phyloP scores from a whole-genome alignment of 1,284 basidiomycete species.

The Malassezia japonica region DNA sequence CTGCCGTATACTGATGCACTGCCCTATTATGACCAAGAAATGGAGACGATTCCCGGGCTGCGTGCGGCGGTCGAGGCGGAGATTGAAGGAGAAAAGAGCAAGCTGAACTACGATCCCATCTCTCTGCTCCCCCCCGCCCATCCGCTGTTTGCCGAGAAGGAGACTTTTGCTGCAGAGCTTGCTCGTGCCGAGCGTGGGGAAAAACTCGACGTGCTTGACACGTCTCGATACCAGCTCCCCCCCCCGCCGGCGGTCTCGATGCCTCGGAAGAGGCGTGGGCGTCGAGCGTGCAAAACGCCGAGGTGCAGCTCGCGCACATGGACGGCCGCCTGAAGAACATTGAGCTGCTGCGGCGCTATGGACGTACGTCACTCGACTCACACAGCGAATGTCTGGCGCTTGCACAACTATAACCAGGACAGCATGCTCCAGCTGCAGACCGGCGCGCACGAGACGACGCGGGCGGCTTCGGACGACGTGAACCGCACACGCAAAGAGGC shows the following conservation, averaged over 20 bases:
- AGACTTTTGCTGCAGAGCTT: constrained; percentile 25
- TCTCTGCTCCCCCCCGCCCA: constrained; percentile 64
- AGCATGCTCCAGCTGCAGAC: constrained; percentile 17
- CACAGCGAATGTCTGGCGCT: constrained; percentile 25
- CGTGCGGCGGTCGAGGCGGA: constrained; percentile 65
- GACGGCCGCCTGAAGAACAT: constrained; percentile 76
- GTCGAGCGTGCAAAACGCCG: constrained; percentile 65
- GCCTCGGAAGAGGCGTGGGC: constrained; percentile 70
- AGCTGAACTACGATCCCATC: constrained; percentile 53
- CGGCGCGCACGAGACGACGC: constrained; percentile 14
- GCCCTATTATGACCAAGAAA: constrained; percentile 87
- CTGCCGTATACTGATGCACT: constrained; percentile 58
- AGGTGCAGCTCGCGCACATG: constrained; percentile 82
- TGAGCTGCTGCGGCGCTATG: constrained; percentile 73
- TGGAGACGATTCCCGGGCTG: constrained; percentile 64
- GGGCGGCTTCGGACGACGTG: constrained; percentile 23
- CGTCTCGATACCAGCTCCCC: constrained; percentile 67
- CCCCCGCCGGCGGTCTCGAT: constrained; percentile 56
- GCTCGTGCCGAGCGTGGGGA: constrained; percentile 49
- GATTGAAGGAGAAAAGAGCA: constrained; percentile 60
- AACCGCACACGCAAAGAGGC: constrained; percentile 28
- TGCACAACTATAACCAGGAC: constrained; percentile 37
- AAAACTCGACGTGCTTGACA: constrained; percentile 66
- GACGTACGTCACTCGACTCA: constrained; percentile 59
- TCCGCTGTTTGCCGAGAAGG: constrained; percentile 53